phyloP scores from a whole-genome alignment of 257 asterid species.

The Ballota nigra region DNA sequence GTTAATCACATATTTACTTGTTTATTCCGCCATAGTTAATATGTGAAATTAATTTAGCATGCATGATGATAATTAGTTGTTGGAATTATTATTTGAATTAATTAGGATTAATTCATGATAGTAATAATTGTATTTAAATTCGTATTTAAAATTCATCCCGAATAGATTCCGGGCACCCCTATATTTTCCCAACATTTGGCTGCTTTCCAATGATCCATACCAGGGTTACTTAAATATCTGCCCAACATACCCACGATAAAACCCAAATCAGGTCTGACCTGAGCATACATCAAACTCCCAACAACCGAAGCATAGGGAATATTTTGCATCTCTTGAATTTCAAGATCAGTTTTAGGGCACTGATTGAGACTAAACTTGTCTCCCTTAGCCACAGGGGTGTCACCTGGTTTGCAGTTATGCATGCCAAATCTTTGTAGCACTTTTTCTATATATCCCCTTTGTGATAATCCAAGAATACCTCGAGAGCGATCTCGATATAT shows the following conservation, averaged over 20 bases:
- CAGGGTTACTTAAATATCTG: neutral
- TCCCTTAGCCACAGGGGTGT: neutral
- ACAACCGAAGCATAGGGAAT: neutral
- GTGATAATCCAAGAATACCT: neutral
- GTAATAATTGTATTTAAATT: no score
- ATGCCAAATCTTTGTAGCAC: neutral
- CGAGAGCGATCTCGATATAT: neutral
- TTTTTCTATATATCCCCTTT: neutral
- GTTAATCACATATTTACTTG: no score
- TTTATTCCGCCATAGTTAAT: no score
- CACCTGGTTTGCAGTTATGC: neutral
- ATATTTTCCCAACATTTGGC: no score
- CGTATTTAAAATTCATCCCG: no score
- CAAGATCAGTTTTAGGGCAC: neutral
- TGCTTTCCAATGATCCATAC: neutral
- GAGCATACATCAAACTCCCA: no score
- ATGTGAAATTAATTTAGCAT: no score
- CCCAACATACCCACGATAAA: neutral
- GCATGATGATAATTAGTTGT: no score
- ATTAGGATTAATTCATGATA: no score
- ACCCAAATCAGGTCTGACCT: no score
- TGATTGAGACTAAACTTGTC: neutral
- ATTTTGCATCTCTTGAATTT: neutral
- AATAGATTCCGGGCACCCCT: no score
- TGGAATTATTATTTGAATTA: no score